Base-by-base conservation (phyloP, 225 moss, liverwort and hornwort species). In the Pleurozium schreberi region DNA sequence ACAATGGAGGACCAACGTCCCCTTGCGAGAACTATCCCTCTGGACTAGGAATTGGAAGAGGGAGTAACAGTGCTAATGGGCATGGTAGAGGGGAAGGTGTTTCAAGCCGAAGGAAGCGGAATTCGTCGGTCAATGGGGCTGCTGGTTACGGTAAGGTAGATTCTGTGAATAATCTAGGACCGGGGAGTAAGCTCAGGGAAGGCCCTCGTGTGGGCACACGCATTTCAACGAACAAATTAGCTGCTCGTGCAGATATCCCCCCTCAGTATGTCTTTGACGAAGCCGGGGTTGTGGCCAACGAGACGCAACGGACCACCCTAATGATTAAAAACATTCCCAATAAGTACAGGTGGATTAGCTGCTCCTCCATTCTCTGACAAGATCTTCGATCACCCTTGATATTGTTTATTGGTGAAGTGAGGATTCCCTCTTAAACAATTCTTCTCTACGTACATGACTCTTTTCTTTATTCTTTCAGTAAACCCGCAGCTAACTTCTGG, bases 261-360 rank as follows among this genome's bases (percentile, higher is more conserved):
- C 94, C 93, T 4, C 98, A 97, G 57, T 98, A 98, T 75, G 82
- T 93, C 38, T 98, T 98, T 86, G 94, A 95, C 88, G 94, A 93
- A 75, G 90, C 94, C 31, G 93, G 89, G 67, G 94, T 93, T 79
- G 87, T 87, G 85, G 91, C 91, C 71, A 94, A 91, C 75, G 96
- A 94, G 26, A 86, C 86, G n/a, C 91, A 95, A 49, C 92, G 97
- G 82, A 98, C 98, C 30, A 98, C 98, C 13, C 92, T 98, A 45
- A 98, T 98, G 98, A 97, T 98, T 75, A 98, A 96, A 83, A 98
- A 98, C 82, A 98, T 98, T 62, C 98, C 98, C 34, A 98, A 98
- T 86, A 98, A 98, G 91, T 98, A 98, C 93, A 97, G 97, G 98
- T 97, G 75, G 81, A 85, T 49, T 15, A 67, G 19, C 71, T 84